phyloP scores from a whole-genome alignment of 495 filamentous ascomycete genomes.

The Talaromyces stipitatus region DNA sequence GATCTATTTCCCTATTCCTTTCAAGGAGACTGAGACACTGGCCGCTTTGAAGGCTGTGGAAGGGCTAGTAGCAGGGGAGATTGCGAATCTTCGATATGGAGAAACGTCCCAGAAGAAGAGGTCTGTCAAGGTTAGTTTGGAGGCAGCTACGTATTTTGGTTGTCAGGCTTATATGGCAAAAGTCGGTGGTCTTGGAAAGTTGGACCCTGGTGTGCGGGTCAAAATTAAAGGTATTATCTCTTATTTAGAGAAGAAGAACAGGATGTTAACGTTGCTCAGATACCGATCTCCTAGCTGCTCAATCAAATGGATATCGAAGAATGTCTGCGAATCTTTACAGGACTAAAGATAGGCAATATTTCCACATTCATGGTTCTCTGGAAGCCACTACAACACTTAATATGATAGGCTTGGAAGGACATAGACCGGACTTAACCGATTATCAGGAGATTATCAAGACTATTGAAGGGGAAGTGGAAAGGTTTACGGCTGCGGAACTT shows the following conservation, averaged over 20 bases:
- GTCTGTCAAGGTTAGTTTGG: conserved; percentile 51
- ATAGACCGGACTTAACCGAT: conserved; percentile 54
- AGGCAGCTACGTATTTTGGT: conserved; percentile 57
- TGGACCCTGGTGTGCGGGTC: conserved; percentile 49
- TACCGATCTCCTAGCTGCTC: conserved; percentile 61
- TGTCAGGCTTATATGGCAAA: conserved; percentile 68
- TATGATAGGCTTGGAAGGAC: conserved; percentile 63
- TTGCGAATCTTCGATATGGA: conserved; percentile 52
- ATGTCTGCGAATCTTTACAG: conserved; percentile 70
- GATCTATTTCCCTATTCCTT: conserved; percentile 54
- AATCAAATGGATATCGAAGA: conserved; percentile 65
- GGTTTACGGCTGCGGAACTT: conserved; percentile 54
- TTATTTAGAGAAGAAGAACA: background rate
- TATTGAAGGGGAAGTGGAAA: conserved; percentile 57
- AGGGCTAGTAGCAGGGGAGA: conserved; percentile 55
- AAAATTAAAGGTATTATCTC: conserved; percentile 50
- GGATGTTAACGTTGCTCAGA: conserved; percentile 30
- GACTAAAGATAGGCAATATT: conserved; percentile 59
- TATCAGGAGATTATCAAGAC: conserved; percentile 59
- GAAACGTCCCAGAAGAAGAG: conserved; percentile 17
- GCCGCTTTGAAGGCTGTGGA: conserved; percentile 65
- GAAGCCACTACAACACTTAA: conserved; percentile 59
- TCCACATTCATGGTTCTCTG: conserved; percentile 72
- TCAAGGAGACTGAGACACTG: conserved; percentile 62
- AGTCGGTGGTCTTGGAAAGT: conserved; percentile 60